phyloP scores from a whole-genome alignment of 768 basidiomycete species.

The Suillus plorans region DNA sequence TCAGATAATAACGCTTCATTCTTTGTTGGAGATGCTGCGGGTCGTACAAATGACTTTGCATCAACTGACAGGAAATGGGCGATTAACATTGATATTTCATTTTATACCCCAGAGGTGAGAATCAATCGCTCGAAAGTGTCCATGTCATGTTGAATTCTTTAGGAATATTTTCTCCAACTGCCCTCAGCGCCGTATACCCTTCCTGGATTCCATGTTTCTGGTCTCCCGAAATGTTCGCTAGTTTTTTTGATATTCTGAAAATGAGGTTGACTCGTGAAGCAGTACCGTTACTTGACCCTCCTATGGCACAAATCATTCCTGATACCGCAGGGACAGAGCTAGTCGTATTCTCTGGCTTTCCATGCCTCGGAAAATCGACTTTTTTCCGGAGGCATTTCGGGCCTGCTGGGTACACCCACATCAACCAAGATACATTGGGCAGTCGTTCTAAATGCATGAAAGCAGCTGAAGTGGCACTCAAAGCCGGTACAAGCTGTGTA shows the following conservation, averaged over 20 bases:
- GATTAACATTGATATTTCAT: conserved; percentile 67
- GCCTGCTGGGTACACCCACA: conserved; percentile 67
- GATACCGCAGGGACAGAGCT: conserved; percentile 37
- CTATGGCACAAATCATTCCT: conserved; percentile 18
- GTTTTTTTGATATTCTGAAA: conserved; percentile 2
- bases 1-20: conserved; percentile 67
- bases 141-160: conserved; percentile 9
- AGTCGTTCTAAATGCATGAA: conserved; percentile 76
- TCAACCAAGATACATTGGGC: conserved; percentile 84
- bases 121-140: not conserved
- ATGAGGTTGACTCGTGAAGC: conserved; percentile 5
- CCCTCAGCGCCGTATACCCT: conserved; percentile 44
- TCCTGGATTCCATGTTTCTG: conserved; percentile 67
- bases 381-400: conserved; percentile 74
- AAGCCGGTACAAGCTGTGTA: conserved; percentile 64
- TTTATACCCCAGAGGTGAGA: conserved; percentile 81
- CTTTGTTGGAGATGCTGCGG: conserved; percentile 91
- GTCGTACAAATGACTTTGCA: conserved; percentile 73
- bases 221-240: conserved; percentile 32
- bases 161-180: conserved; percentile 80
- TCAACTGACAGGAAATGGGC: conserved; percentile 88
- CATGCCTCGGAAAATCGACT: conserved; percentile 76
- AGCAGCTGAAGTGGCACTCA: conserved; percentile 54
- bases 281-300: conserved; percentile 40
- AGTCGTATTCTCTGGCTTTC: conserved; percentile 62